Percentiles rank a stretch among this genome's conserved stretches.
These are phyloP conservation scores for Cystofilobasidium bisporidii DNA, from an alignment of 768 basidiomycete species.

Conservation along the genomic window DNA sequence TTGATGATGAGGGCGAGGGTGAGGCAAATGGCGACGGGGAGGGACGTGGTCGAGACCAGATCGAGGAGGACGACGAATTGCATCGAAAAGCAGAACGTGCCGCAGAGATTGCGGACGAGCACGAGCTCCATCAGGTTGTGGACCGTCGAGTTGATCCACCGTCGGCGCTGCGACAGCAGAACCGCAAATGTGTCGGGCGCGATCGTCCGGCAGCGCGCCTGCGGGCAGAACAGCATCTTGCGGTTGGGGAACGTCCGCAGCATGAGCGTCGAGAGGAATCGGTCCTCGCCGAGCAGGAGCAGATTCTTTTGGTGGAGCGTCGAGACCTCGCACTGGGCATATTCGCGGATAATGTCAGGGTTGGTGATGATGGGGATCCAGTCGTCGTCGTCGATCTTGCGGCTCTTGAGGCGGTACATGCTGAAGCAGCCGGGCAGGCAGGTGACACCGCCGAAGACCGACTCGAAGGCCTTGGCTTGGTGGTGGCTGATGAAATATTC, in stretches of 20 bases:
- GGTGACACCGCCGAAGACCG: slow-evolving; percentile 97
- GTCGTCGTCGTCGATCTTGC: slow-evolving; percentile 77
- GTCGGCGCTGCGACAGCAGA: slow-evolving; percentile 87
- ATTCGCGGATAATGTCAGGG: slow-evolving; percentile 93
- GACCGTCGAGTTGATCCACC: slow-evolving; percentile 99
- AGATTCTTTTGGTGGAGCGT: slow-evolving; percentile 98
- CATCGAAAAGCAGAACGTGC: slow-evolving; percentile 99
- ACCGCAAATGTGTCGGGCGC: slow-evolving; percentile 91
- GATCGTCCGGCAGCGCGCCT: slow-evolving; percentile 87
- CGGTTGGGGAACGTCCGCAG: slow-evolving; percentile 94
- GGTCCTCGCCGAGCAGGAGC: slow-evolving; percentile 91
- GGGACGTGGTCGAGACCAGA: slow-evolving; percentile 40
- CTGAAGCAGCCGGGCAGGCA: slow-evolving; percentile 99
- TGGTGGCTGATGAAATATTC: slow-evolving; percentile 97
- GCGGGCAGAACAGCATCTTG: slow-evolving; percentile 99
- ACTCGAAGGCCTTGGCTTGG: slow-evolving; percentile 95
- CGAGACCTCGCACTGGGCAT: slow-evolving; percentile 84
- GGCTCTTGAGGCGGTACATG: slow-evolving; percentile 95
- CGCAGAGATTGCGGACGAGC: slow-evolving; percentile 89
- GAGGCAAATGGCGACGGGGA: slow-evolving; percentile 78
- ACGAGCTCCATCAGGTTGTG: slow-evolving; percentile 99
- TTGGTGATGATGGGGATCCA: slow-evolving; percentile 97
- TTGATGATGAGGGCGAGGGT: slow-evolving; percentile 80
- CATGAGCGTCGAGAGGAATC: slow-evolving; percentile 93
- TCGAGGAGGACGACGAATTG: slow-evolving; percentile 82